Percentiles rank a stretch among this genome's conserved stretches.
Evolutionary conservation across 1,139 yeast genomes (phyloP).

Genomic region (Lodderomyces margitis): DNA sequence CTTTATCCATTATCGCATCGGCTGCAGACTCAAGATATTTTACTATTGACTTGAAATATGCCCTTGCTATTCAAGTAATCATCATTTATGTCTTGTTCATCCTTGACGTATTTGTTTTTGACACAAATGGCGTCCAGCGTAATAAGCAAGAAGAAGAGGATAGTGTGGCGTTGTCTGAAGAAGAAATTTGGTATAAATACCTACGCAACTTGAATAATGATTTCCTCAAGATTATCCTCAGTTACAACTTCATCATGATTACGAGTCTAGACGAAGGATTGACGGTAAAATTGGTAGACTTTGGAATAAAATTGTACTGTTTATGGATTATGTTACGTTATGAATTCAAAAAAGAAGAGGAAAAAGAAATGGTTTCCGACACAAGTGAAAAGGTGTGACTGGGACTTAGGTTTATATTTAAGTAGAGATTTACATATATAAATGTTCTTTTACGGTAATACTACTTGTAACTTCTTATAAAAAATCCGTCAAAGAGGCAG

Average conservation of each 20-base stretch:
- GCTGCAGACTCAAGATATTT: constrained; percentile 7
- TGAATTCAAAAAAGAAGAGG: constrained; percentile 6
- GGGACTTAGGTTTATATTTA: too few relatives aligned
- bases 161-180: too few relatives aligned
- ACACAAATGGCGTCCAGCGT: too few relatives aligned
- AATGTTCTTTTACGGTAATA: too few relatives aligned
- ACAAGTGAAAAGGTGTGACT: too few relatives aligned
- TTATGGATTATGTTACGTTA: constrained; percentile 9
- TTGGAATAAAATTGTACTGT: constrained; percentile 7
- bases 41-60: constrained; percentile 3
- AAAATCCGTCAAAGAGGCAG: background rate
- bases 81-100: constrained; percentile 4
- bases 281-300: background rate
- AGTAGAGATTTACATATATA: too few relatives aligned
- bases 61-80: constrained; percentile 4
- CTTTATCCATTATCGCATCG: background rate
- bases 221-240: constrained; percentile 8
- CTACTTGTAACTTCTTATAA: background rate
- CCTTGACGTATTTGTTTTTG: constrained; percentile 1
- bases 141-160: too few relatives aligned
- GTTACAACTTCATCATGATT: constrained; percentile 6
- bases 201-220: constrained; percentile 5
- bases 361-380: too few relatives aligned
- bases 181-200: background rate
- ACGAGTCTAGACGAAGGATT: constrained; percentile 3